phyloP scores from a whole-genome alignment of 1,284 basidiomycete genomes.

The Vanrija humicola region DNA sequence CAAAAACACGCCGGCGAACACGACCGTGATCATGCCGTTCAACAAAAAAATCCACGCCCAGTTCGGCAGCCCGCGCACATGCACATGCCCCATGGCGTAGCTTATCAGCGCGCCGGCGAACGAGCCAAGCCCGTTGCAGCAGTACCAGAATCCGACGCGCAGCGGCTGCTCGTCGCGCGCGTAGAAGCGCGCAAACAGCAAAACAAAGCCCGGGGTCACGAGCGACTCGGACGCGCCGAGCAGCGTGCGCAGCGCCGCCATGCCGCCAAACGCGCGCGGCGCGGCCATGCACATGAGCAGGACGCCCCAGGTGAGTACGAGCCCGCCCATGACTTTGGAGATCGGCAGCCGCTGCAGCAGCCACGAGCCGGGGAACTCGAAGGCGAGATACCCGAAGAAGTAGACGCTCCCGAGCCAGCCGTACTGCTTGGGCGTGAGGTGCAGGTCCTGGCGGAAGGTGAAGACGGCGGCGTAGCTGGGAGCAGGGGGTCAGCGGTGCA shows the following conservation, averaged over 20 bases:
- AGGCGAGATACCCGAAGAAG: slow-evolving; percentile 33
- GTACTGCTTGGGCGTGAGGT: slow-evolving; percentile 27
- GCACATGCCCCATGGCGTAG: slow-evolving; percentile 38
- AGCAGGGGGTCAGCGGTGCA: no score
- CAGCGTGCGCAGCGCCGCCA: slow-evolving; percentile 37
- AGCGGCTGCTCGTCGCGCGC: slow-evolving; percentile 42
- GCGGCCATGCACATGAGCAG: slow-evolving; percentile 39
- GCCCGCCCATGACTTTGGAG: slow-evolving; percentile 27
- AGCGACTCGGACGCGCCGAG: slow-evolving; percentile 41
- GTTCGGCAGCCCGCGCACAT: slow-evolving; percentile 16
- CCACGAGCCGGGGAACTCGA: slow-evolving; percentile 34
- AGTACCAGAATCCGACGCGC: slow-evolving; percentile 36
- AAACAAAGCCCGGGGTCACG: slow-evolving; percentile 44
- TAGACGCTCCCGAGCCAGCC: slow-evolving; percentile 28
- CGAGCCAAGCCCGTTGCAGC: slow-evolving; percentile 34
- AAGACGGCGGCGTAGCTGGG: slow-evolving; percentile 43
- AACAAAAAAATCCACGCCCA: slow-evolving; percentile 42
- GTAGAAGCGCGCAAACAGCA: slow-evolving; percentile 44
- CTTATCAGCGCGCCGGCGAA: slow-evolving; percentile 34
- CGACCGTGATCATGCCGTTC: slow-evolving; percentile 33
- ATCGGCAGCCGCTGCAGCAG: slow-evolving; percentile 32
- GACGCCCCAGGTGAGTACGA: slow-evolving; percentile 42
- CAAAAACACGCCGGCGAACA: slow-evolving; percentile 31
- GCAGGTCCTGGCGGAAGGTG: slow-evolving; percentile 33
- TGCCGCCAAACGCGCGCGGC: slow-evolving; percentile 34